Base-by-base conservation (phyloP, 2,329 filamentous ascomycete genomes). In the Penicillium sp. region DNA sequence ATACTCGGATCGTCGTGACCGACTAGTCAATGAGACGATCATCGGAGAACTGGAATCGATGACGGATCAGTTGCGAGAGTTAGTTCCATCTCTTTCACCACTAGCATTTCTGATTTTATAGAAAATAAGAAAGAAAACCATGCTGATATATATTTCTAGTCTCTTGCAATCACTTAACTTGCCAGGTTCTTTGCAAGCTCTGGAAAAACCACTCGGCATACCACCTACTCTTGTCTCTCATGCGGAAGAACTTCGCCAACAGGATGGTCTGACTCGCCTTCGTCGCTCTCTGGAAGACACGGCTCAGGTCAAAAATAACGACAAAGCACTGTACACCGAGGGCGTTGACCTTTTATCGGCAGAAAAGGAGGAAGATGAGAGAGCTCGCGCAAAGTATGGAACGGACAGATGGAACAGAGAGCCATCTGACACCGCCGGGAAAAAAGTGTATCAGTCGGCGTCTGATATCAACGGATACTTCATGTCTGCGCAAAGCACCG, bases 141-240 rank as follows among this genome's bases (percentile, higher is more conserved):
- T 52, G 18, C 38, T 42, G 16, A 42, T 42, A 42, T 42, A 9
- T 47, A 8, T 16, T 16, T 49, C 16, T 51, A 78, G 75, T 59
- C 70, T 92, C 0, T 76, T 97, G 21, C 85, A 89, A 18, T 92
- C 88, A 0, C 78, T 97, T 14, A 94, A 95, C 58, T 82, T 99
- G 0, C 94, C 94, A 0, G 94, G 94, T 0, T 96, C 93, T 1
- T 75, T 99, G 3, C 94, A 99, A 70, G 94, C 94, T 0, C 80
- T 97, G 1, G 94, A 99, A 69, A 97, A 97, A 69, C 94, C 94
- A 0, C 80, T 99, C 0, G 94, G 94, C 0, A 74, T 99, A 3
- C 94, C 94, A 0, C 90, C 91, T 0, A 89, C 85, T 16, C 75
- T 99, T 1, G 83, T 91, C 2, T 90, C 94, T 21, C 94, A 97